phyloP scores from a whole-genome alignment of 345 rosid species.

The Raphanus raphanistrum region DNA sequence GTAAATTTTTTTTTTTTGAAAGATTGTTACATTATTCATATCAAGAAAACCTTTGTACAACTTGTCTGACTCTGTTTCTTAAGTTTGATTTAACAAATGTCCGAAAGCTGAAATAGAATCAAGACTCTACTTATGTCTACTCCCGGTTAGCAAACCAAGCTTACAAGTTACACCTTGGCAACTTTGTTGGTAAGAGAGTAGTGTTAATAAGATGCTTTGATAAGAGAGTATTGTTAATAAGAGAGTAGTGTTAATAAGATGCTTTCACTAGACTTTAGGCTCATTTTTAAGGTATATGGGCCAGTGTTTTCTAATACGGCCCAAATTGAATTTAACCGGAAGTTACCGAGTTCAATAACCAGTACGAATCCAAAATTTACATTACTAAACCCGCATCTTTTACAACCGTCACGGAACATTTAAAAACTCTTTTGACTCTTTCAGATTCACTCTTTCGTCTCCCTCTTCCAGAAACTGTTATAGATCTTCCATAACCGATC shows the following conservation, averaged over 20 bases:
- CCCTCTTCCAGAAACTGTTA: conserved; percentile 1
- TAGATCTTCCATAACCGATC: conserved; percentile 2
- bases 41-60: no score
- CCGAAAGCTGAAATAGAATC: no score
- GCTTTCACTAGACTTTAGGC: neutral
- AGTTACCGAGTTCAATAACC: neutral
- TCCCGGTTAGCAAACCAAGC: no score
- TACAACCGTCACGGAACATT: conserved; percentile 5
- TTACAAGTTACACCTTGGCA: no score
- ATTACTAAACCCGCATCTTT: neutral
- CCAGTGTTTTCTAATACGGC: neutral
- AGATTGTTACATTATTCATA: no score
- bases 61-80: no score
- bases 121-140: no score
- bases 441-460: conserved; percentile 15
- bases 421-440: neutral
- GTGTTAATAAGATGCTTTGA: neutral
- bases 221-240: neutral
- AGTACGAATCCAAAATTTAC: neutral
- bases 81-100: no score
- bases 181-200: neutral
- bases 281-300: neutral
- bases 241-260: neutral
- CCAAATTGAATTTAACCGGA: neutral
- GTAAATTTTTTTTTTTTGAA: no score